Conservation (phyloP, 176 grass and related monocot species). For the Hordeum marinum region DNA sequence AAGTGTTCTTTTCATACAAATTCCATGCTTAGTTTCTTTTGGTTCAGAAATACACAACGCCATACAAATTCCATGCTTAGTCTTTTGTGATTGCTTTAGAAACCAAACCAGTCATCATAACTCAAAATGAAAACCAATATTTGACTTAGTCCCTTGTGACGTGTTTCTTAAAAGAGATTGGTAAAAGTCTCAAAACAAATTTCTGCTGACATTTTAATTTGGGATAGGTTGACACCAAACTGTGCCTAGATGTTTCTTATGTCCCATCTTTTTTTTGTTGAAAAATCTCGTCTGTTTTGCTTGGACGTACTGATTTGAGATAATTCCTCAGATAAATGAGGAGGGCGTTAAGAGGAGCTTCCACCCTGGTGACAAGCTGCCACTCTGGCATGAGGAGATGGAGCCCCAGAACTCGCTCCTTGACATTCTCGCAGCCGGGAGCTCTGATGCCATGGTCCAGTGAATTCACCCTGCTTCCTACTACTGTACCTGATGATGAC, state of each 20-base stretch:
- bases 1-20: neutral
- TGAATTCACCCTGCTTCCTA: conserved; percentile 9
- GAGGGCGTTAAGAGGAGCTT: conserved; percentile 79
- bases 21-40: neutral
- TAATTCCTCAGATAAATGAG: conserved; percentile 47
- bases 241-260: neutral
- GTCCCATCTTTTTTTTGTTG: neutral
- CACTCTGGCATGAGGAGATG: conserved; percentile 86
- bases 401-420: conserved; percentile 75
- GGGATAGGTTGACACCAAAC: neutral
- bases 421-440: conserved; percentile 63
- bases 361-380: conserved; percentile 64
- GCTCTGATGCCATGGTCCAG: conserved; percentile 77
- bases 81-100: neutral
- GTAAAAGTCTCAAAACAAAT: neutral
- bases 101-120: neutral
- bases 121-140: neutral
- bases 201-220: neutral
- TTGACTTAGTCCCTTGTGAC: neutral
- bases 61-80: neutral
- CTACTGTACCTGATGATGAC: conserved; percentile 18
- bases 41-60: neutral
- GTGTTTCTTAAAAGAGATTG: neutral
- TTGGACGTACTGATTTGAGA: conserved; percentile 9
- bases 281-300: neutral